A percentile compares a stretch with the other conserved stretches of the same genome.
Conservation (phyloP, 2,329 filamentous ascomycete genomes). For the Colletotrichum sp. region DNA sequence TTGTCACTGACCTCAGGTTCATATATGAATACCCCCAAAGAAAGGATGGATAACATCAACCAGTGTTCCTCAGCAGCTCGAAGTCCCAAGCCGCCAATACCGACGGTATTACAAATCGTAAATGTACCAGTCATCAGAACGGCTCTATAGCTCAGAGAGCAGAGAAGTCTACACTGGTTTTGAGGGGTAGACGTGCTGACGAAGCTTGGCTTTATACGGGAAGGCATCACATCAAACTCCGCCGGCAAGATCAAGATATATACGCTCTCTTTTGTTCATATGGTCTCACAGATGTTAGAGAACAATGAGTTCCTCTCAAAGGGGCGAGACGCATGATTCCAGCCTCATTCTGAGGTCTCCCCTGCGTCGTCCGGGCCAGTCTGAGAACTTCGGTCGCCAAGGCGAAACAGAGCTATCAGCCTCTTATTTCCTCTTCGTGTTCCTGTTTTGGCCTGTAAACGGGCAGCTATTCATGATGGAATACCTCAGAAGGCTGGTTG, state of each 20-base stretch:
- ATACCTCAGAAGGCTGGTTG: background rate
- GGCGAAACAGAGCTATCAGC: background rate
- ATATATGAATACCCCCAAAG: background rate
- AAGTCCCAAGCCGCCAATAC: background rate
- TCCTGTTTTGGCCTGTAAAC: background rate
- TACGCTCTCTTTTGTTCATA: rapidly evolving
- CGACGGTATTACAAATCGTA: rapidly evolving
- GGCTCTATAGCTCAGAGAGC: too few species aligned
- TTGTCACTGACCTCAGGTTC: background rate
- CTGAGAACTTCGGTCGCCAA: rapidly evolving
- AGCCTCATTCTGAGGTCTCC: background rate
- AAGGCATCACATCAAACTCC: background rate
- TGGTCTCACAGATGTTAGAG: too few species aligned
- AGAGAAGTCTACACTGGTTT: background rate
- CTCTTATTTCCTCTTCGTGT: background rate
- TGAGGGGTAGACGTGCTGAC: background rate
- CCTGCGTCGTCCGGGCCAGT: background rate
- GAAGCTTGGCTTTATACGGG: background rate
- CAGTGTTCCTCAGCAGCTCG: background rate
- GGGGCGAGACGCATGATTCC: too few species aligned
- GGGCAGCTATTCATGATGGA: background rate
- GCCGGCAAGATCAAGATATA: rapidly evolving
- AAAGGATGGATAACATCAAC: background rate
- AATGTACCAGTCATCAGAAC: background rate
- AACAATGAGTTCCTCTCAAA: rapidly evolving